Percentiles rank a stretch among this genome's conserved stretches.
Evolutionary conservation across 1,284 basidiomycete genomes (phyloP).

Genomic region (Pseudomicrostroma phylloplanum): DNA sequence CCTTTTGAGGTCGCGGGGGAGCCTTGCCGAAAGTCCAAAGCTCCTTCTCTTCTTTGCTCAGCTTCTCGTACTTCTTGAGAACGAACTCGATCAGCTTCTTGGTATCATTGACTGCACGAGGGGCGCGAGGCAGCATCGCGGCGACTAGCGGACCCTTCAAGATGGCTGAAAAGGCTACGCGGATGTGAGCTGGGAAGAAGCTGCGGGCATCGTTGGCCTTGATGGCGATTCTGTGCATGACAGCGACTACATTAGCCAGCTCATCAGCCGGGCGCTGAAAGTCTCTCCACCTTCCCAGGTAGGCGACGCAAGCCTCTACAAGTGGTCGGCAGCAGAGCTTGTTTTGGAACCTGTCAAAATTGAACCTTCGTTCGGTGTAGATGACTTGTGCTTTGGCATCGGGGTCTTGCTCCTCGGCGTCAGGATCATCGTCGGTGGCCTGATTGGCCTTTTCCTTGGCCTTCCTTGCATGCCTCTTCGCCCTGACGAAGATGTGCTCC

Average conservation of each 20-base stretch:
- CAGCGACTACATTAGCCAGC: constrained; percentile 34
- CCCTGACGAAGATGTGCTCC: constrained; percentile 45
- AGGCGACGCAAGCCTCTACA: constrained; percentile 38
- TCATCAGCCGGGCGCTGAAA: constrained; percentile 29
- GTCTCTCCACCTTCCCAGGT: constrained; percentile 40
- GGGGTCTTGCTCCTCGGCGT: constrained; percentile 27
- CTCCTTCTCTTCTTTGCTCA: constrained; percentile 33
- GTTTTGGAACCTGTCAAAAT: constrained; percentile 42
- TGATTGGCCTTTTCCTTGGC: constrained; percentile 10
- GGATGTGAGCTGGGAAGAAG: constrained; percentile 33
- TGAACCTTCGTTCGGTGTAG: constrained; percentile 39
- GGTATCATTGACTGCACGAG: constrained; percentile 20
- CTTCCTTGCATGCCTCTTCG: constrained; percentile 30
- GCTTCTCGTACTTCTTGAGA: constrained; percentile 37
- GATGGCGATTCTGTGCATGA: constrained; percentile 44
- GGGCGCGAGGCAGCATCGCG: constrained; percentile 13
- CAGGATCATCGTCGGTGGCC: constrained; percentile 13
- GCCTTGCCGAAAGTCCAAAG: constrained; percentile 33
- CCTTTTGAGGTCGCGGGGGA: constrained; percentile 27
- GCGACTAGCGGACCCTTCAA: constrained; percentile 24
- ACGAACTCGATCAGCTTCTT: constrained; percentile 38
- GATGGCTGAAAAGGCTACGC: constrained; percentile 23
- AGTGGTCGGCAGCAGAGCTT: constrained; percentile 37
- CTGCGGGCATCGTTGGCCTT: constrained; percentile 32
- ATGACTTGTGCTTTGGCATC: constrained; percentile 25